These are phyloP conservation scores for Tuber microsphaerosporum DNA, from an alignment of 495 filamentous ascomycete genomes.

Conservation along the genomic window DNA sequence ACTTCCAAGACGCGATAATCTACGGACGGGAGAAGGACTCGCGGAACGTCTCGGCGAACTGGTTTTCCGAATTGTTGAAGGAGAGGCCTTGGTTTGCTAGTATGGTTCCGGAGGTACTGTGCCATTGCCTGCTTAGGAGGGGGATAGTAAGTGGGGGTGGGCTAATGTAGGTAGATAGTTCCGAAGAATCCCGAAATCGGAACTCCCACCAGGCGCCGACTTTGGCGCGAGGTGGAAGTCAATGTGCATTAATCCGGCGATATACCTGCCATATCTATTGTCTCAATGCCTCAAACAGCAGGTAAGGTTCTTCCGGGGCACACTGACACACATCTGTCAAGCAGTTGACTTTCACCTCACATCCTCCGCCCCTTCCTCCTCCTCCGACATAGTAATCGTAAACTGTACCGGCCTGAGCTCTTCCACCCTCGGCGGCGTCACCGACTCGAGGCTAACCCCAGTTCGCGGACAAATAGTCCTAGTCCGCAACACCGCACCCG, in stretches of 20 bases:
- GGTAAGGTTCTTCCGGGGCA: slow-evolving; percentile 55
- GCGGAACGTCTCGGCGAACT: slow-evolving; percentile 43
- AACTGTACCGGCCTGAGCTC: slow-evolving; percentile 83
- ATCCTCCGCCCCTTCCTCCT: slow-evolving; percentile 43
- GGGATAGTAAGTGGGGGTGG: too few relatives aligned
- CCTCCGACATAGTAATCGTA: slow-evolving; percentile 62
- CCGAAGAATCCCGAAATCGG: slow-evolving; percentile 49
- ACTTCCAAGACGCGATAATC: slow-evolving; percentile 65
- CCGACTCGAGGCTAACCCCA: slow-evolving; percentile 66
- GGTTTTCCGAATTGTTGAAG: slow-evolving; percentile 58
- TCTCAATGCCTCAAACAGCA: slow-evolving; percentile 67
- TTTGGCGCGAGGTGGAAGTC: slow-evolving; percentile 68
- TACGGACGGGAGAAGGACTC: slow-evolving; percentile 61
- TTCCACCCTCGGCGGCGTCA: slow-evolving; percentile 69
- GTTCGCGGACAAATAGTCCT: slow-evolving; percentile 81
- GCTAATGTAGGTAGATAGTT: slow-evolving; percentile 42
- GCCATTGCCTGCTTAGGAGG: too few relatives aligned
- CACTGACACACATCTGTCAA: slow-evolving; percentile 63
- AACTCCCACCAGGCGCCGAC: slow-evolving; percentile 57
- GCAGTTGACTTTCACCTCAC: slow-evolving; percentile 57
- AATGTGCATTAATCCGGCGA: slow-evolving; percentile 81
- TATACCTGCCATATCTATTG: slow-evolving; percentile 80
- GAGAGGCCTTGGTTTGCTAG: slow-evolving; percentile 76
- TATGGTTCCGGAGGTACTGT: slow-evolving; percentile 61
- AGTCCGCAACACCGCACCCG: slow-evolving; percentile 70